phyloP scores from a whole-genome alignment of 345 rosid species.

The Sisymbrium altissimum region DNA sequence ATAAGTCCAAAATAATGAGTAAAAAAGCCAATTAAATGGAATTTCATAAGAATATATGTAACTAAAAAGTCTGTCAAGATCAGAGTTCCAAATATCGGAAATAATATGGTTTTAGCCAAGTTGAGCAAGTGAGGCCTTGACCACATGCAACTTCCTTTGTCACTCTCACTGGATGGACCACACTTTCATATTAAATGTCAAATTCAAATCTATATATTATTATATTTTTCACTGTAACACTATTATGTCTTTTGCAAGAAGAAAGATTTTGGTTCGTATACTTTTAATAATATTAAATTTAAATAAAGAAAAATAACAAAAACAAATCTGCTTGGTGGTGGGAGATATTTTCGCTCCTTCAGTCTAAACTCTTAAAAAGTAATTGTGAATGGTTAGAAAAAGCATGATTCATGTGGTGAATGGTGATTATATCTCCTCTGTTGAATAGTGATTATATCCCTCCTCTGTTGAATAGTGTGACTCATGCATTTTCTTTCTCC shows the following conservation, averaged over 20 bases:
- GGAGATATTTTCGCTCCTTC: not conserved
- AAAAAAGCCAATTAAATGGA: not conserved
- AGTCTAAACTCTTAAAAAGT: not conserved
- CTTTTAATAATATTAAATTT: not conserved
- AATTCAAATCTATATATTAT: not conserved
- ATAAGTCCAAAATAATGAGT: not conserved
- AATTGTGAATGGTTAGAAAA: not conserved
- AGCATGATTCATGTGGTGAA: conserved; percentile 22
- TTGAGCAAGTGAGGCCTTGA: conserved; percentile 12
- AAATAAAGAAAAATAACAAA: conserved; percentile 1
- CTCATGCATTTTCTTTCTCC: not conserved
- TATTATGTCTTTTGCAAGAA: not conserved
- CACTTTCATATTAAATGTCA: not conserved
- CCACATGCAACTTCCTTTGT: conserved; percentile 27
- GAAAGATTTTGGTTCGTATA: not conserved
- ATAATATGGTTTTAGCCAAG: conserved; percentile 14
- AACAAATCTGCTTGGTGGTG: conserved; percentile 1
- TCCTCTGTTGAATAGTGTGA: not conserved
- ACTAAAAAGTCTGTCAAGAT: not conserved
- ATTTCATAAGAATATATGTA: not conserved
- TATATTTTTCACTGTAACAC: not conserved
- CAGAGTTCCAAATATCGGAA: not conserved
- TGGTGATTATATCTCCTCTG: not conserved
- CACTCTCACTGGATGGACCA: conserved; percentile 26
- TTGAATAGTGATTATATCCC: too few species aligned